Percentiles rank a stretch among this genome's conserved stretches.
These are phyloP conservation scores for Blumeria graminis DNA, from an alignment of 2,329 filamentous ascomycete species.

Conservation along the genomic window DNA sequence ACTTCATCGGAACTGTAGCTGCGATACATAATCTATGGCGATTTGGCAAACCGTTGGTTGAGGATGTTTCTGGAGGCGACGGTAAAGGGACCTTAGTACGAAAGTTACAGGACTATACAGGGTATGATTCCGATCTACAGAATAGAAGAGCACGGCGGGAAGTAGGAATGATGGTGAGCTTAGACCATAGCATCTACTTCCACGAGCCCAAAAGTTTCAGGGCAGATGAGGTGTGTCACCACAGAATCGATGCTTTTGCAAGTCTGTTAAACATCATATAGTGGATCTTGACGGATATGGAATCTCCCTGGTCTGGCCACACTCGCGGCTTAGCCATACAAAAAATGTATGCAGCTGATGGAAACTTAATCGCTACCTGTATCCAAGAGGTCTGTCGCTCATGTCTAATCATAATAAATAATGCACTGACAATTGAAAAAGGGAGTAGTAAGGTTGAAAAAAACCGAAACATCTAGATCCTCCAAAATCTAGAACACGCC, in stretches of 20 bases:
- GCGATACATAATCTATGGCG: constrained; percentile 62
- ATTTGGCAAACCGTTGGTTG: constrained; percentile 26
- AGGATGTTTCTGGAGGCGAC: constrained; percentile 2
- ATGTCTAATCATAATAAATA: background rate
- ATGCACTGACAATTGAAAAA: background rate
- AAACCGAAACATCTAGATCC: background rate
- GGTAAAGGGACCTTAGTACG: constrained; percentile 27
- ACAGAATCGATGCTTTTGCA: background rate
- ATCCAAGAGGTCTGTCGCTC: constrained; percentile 38
- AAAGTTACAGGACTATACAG: constrained; percentile 15
- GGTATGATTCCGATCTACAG: constrained; percentile 22
- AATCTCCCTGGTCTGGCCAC: constrained; percentile 58
- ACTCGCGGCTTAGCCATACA: constrained; percentile 54
- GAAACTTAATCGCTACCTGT: constrained; percentile 52
- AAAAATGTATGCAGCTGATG: constrained; percentile 46
- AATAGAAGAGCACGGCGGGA: constrained; percentile 26
- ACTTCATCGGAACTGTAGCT: constrained; percentile 76
- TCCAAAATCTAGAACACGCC: background rate
- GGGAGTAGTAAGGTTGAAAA: background rate
- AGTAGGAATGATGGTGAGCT: constrained; percentile 64
- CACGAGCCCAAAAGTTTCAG: constrained; percentile 32
- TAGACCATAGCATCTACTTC: constrained; percentile 54
- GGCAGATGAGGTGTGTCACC: constrained; percentile 27
- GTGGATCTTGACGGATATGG: constrained; percentile 63
- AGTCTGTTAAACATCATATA: background rate